Evolutionary conservation across 495 filamentous ascomycete genomes (phyloP).

Genomic region (Penicillium soppii): DNA sequence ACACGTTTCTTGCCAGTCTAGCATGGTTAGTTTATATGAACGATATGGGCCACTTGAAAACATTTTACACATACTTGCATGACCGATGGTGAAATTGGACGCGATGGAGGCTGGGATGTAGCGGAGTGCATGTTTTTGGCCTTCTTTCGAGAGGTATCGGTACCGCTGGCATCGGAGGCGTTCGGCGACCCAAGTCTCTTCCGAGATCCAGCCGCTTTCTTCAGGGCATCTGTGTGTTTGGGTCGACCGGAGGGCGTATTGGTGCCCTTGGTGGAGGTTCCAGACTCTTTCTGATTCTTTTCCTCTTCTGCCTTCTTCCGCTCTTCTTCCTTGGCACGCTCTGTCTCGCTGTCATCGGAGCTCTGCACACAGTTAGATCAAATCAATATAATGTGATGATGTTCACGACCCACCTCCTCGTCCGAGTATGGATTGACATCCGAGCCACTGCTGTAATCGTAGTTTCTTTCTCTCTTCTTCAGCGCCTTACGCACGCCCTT

Average conservation of each 20-base stretch:
- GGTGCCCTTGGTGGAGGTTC: slow-evolving; percentile 65
- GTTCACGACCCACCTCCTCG: slow-evolving; percentile 38
- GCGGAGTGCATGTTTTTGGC: slow-evolving; percentile 65
- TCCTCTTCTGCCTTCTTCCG: slow-evolving; percentile 67
- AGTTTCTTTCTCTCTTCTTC: slow-evolving; percentile 79
- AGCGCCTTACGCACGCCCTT: slow-evolving; percentile 77
- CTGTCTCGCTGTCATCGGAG: slow-evolving; percentile 47
- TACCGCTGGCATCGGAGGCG: slow-evolving; percentile 84
- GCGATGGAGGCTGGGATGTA: slow-evolving; percentile 56
- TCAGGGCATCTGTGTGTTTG: slow-evolving; percentile 49
- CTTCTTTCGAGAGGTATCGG: slow-evolving; percentile 87
- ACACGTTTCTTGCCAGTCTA: slow-evolving; percentile 49
- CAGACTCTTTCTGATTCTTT: slow-evolving; percentile 53
- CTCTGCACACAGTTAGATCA: slow-evolving; percentile 27
- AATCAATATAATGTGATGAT: background rate
- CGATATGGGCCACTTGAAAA: background rate
- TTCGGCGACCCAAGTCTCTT: slow-evolving; percentile 88
- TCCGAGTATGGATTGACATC: slow-evolving; percentile 74
- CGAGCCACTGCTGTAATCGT: slow-evolving; percentile 74
- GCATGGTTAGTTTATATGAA: slow-evolving; percentile 10
- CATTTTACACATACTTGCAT: slow-evolving; percentile 29
- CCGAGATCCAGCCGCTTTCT: slow-evolving; percentile 58
- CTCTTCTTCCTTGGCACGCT: slow-evolving; percentile 66
- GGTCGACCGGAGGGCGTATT: slow-evolving; percentile 71
- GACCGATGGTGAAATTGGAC: slow-evolving; percentile 50